Conservation (phyloP, 495 filamentous ascomycete genomes). For the Chaetomium cochliodes region DNA sequence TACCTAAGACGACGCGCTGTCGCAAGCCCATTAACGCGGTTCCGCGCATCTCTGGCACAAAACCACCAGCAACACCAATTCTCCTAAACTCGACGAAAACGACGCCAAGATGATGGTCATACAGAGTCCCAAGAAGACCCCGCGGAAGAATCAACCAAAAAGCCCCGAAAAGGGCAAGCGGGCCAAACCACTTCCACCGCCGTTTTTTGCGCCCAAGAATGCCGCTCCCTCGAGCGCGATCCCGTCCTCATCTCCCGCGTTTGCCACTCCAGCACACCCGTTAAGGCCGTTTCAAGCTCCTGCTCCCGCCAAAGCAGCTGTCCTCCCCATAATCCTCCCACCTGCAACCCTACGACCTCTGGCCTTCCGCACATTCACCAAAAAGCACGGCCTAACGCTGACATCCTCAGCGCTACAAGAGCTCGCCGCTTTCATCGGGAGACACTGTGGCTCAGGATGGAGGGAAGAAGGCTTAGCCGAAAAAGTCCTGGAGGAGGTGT, state of each 20-base stretch:
- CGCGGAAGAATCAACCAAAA: slow-evolving; percentile 27
- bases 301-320: slow-evolving; percentile 62
- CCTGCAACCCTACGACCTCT: slow-evolving; percentile 83
- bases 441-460: slow-evolving; percentile 94
- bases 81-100: background rate
- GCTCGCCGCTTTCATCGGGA: slow-evolving; percentile 84
- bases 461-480: slow-evolving; percentile 92
- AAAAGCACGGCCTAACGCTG: slow-evolving; percentile 94
- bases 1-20: slow-evolving; percentile 23
- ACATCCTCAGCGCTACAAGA: slow-evolving; percentile 82
- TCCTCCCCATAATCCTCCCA: slow-evolving; percentile 85
- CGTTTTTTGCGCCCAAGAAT: slow-evolving; percentile 45
- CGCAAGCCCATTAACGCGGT: slow-evolving; percentile 36
- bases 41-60: background rate
- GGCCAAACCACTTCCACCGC: slow-evolving; percentile 34
- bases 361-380: slow-evolving; percentile 93
- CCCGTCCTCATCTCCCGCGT: slow-evolving; percentile 85
- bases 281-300: slow-evolving; percentile 57
- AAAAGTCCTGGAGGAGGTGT: slow-evolving; percentile 85
- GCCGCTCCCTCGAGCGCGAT: slow-evolving; percentile 49
- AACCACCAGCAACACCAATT: slow-evolving; percentile 2
- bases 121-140: slow-evolving; percentile 32
- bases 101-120: slow-evolving; percentile 33
- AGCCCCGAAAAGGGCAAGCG: slow-evolving; percentile 32
- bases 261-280: slow-evolving; percentile 77